A percentile compares a stretch with the other conserved stretches of the same genome.
phyloP scores from a whole-genome alignment of 2,329 filamentous ascomycete species.

The Cladophialophora exuberans region DNA sequence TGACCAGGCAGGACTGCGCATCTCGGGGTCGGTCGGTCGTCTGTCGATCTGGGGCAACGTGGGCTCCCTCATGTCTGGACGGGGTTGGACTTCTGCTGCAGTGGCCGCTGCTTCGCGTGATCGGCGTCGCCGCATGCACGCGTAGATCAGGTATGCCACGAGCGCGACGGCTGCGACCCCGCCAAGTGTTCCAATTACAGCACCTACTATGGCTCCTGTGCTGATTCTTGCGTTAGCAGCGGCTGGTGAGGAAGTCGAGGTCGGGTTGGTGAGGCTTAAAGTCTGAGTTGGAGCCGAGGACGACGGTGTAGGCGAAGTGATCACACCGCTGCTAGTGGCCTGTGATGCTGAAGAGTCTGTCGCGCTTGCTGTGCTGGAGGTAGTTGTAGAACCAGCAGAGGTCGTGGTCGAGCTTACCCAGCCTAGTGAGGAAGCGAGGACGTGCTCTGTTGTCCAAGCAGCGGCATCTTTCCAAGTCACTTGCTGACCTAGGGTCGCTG shows the following conservation, averaged over 20 bases:
- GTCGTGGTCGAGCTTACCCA: constrained; percentile 2
- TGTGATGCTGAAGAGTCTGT: background rate
- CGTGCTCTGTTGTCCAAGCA: constrained; percentile 19
- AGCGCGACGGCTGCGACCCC: constrained; percentile 11
- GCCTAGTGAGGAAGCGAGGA: background rate
- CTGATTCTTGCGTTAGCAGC: constrained; percentile 3
- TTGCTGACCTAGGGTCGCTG: constrained; percentile 11
- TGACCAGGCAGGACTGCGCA: constrained; percentile 28
- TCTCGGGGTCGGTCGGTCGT: constrained; percentile 13
- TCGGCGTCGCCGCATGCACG: constrained; percentile 7
- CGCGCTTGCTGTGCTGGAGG: background rate
- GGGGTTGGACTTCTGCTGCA: constrained; percentile 3
- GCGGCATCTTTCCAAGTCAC: constrained; percentile 24
- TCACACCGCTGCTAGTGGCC: background rate
- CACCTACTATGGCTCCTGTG: constrained; percentile 25
- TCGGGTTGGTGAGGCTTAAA: background rate
- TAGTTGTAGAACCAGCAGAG: constrained; percentile 2
- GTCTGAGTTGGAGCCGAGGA: background rate
- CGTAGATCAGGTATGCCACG: constrained; percentile 11
- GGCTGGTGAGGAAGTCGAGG: background rate
- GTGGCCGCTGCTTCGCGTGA: constrained; percentile 1
- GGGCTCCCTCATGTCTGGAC: constrained; percentile 14
- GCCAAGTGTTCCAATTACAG: constrained; percentile 20
- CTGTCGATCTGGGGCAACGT: constrained; percentile 9
- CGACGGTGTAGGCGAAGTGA: background rate